Evolutionary conservation across 2,329 filamentous ascomycete genomes (phyloP).

Genomic region (Monilinia fructicola): DNA sequence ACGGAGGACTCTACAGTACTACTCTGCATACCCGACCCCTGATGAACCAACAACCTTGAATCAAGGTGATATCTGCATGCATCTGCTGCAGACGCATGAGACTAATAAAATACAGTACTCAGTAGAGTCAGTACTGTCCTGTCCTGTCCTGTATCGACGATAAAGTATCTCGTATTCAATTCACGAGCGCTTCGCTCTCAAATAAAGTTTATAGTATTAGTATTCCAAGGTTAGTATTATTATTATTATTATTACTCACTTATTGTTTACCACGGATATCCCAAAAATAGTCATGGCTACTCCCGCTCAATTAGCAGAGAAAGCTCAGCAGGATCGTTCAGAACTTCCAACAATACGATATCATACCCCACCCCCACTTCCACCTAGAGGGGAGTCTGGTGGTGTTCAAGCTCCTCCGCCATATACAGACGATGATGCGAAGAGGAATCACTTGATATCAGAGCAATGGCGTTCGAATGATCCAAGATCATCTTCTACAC

Average conservation of each 20-base stretch:
- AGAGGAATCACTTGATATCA: conserved; percentile 37
- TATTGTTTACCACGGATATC: not conserved
- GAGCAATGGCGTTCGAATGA: conserved; percentile 41
- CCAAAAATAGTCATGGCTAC: conserved; percentile 28
- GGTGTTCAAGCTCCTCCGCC: conserved; percentile 34
- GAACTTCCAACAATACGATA: conserved; percentile 20
- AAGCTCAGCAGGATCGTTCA: conserved; percentile 26
- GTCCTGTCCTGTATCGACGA: no score
- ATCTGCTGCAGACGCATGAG: not conserved
- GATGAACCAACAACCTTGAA: not conserved
- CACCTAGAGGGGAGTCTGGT: conserved; percentile 31
- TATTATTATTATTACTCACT: not conserved
- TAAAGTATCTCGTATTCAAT: not conserved
- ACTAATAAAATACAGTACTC: no score
- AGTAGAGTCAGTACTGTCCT: no score
- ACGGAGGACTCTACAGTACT: no score
- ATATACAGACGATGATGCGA: conserved; percentile 36
- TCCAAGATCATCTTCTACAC: conserved; percentile 40
- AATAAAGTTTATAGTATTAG: not conserved
- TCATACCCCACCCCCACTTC: conserved; percentile 34
- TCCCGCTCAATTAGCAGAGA: conserved; percentile 32
- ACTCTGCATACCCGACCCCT: no score
- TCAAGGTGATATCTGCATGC: no score
- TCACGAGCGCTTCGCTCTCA: not conserved
- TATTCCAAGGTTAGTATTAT: no score